Conservation (phyloP, 495 filamentous ascomycete species). For the Mycothermus thermophilus region DNA sequence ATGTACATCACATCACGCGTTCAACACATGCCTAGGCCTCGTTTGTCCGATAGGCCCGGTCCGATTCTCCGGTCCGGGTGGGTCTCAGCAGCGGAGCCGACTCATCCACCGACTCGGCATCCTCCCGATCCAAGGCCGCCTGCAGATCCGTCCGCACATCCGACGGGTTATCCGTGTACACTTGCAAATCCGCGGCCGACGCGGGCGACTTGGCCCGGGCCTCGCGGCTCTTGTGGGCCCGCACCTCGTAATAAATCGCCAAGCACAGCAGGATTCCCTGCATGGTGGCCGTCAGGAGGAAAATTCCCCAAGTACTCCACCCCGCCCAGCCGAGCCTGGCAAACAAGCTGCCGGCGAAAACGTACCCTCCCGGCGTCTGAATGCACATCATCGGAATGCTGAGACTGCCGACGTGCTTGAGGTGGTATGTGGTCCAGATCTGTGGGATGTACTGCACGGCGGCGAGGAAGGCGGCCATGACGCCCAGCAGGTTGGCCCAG, state of each 20-base stretch:
- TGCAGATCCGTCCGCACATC: slow-evolving; percentile 29
- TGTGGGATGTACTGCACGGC: slow-evolving; percentile 88
- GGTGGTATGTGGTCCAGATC: slow-evolving; percentile 74
- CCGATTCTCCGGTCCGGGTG: slow-evolving; percentile 22
- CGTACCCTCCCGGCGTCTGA: slow-evolving; percentile 79
- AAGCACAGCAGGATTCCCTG: slow-evolving; percentile 73
- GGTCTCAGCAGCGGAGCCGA: slow-evolving; percentile 29
- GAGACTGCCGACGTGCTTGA: slow-evolving; percentile 74
- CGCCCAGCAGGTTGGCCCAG: slow-evolving; percentile 76
- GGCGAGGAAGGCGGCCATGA: slow-evolving; percentile 64
- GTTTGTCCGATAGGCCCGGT: slow-evolving; percentile 17
- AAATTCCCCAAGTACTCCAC: slow-evolving; percentile 93
- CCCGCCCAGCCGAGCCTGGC: slow-evolving; percentile 64
- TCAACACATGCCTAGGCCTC: slow-evolving; percentile 12
- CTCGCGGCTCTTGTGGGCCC: slow-evolving; percentile 5
- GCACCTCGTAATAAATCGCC: slow-evolving; percentile 62
- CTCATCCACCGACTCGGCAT: slow-evolving; percentile 26
- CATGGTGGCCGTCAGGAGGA: slow-evolving; percentile 68
- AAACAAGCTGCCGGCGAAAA: slow-evolving; percentile 78
- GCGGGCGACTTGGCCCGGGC: slow-evolving; percentile 6
- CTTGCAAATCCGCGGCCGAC: no score
- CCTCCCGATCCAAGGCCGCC: slow-evolving; percentile 27
- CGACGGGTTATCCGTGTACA: slow-evolving; percentile 26
- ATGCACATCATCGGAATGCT: slow-evolving; percentile 98
- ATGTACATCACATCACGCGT: no score